Conservation (phyloP, 768 basidiomycete species). For the Leccinellum luteum region DNA sequence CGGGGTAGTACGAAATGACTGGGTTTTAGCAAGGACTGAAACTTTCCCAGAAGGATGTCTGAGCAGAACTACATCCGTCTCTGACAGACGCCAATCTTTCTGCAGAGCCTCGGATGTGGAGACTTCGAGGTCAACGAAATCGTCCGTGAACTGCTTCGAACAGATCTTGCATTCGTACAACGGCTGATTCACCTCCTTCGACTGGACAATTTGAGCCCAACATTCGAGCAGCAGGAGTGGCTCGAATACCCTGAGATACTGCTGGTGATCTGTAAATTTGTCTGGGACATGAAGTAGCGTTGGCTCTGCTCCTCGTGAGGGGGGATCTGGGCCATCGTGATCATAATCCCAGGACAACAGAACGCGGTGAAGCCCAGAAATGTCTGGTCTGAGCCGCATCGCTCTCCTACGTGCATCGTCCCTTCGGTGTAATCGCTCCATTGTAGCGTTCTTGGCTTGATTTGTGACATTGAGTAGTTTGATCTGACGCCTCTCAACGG, state of each 20-base stretch:
- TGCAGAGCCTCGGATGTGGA: conserved; percentile 55
- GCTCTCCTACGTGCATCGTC: conserved; percentile 61
- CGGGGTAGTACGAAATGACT: conserved; percentile 40
- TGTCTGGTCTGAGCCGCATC: conserved; percentile 77
- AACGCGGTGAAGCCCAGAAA: conserved; percentile 70
- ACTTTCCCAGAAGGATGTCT: conserved; percentile 52
- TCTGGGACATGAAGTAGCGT: conserved; percentile 53
- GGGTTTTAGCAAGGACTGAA: conserved; percentile 70
- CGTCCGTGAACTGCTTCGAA: conserved; percentile 70
- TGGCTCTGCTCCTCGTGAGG: conserved; percentile 39
- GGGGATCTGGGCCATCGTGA: conserved; percentile 60
- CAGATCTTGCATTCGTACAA: conserved; percentile 60
- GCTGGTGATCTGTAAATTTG: conserved; percentile 56
- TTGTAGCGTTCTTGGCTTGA: conserved; percentile 39
- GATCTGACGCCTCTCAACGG: conserved; percentile 57
- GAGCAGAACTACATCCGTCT: conserved; percentile 85
- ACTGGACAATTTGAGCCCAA: conserved; percentile 83
- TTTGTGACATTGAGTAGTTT: conserved; percentile 58
- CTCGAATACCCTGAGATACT: conserved; percentile 77
- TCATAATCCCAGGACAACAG: conserved; percentile 88
- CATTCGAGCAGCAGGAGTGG: conserved; percentile 86
- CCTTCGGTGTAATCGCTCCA: conserved; percentile 51
- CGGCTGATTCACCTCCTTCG: conserved; percentile 64
- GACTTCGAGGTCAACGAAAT: conserved; percentile 80
- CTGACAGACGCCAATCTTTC: conserved; percentile 72